Evolutionary conservation across 768 basidiomycete species (phyloP), one percentile per base, ranked within the genome.

Genomic region (Trametes gibbosa): DNA sequence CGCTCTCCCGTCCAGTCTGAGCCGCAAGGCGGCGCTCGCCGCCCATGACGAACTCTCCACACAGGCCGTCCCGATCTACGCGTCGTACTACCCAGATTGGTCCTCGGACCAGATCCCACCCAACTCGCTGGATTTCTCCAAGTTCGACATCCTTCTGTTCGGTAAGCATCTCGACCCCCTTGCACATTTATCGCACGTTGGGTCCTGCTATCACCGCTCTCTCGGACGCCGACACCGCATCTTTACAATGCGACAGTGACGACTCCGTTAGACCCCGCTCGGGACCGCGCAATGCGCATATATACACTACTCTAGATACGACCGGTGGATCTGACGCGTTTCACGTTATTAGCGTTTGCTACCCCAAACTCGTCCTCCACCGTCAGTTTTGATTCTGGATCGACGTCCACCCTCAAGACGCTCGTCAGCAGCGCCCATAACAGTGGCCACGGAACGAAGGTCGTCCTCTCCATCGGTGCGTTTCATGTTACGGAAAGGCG

Each of bases 121-220:
- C 5, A 82, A 84, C 70, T 68, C 67, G 3, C 70, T 90, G 45
- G 81, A 89, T 68, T 90, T 78, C 68, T 78, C 77, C 58, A 79
- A 83, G 67, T 87, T 86, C 64, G 85, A 89, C 69, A 78, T 87
- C 54, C 72, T 89, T 43, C 83, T 84, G 69, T 89, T 84, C 59
- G 82, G 85, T 86, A 46, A 58, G 75, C 64, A n/a, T n/a, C n/a
- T n/a, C n/a, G n/a, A n/a, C 21, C 43, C 42, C n/a, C 21, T 8
- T 12, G 23, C n/a, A n/a, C 58, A 46, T 25, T 32, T 32, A 32
- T 45, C 21, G 16, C n/a, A 14, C 17, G 12, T 29, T 14, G 1
- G 12, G 49, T 24, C 49, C 35, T 53, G 43, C 49, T 51, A 61
- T 61, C 50, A 14, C 60, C 60, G 60, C 49, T 10, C 27, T 37